Evolutionary conservation across 257 asterid genomes (phyloP).

Genomic region (Nicotiana undulata): DNA sequence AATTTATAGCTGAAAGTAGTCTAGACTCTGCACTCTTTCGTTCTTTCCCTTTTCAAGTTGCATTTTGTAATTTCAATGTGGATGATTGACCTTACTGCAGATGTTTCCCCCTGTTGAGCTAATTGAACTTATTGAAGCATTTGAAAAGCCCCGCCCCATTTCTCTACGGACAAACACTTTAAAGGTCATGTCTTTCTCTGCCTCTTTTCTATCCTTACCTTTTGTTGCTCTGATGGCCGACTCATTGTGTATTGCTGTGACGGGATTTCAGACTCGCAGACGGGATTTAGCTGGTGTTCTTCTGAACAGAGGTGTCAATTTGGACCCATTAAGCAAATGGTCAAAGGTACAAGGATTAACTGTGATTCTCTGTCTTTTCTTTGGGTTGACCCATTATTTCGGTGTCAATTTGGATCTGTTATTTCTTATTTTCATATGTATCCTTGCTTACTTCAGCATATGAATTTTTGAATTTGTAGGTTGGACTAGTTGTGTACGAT

Average conservation of each 20-base stretch:
- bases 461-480: constrained; percentile 30
- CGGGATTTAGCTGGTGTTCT: constrained; percentile 96
- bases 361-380: constrained; percentile 7
- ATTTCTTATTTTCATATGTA: background rate
- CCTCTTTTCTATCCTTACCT: background rate
- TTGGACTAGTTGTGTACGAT: constrained; percentile 89
- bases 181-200: constrained; percentile 40
- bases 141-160: constrained; percentile 91
- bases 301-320: constrained; percentile 90
- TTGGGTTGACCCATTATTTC: background rate
- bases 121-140: constrained; percentile 90
- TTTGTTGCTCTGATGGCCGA: background rate
- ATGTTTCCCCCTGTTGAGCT: constrained; percentile 85
- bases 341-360: constrained; percentile 52
- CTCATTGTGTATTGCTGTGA: background rate
- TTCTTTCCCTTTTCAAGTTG: background rate
- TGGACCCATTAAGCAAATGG: constrained; percentile 96
- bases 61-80: constrained; percentile 1
- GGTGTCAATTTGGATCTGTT: background rate
- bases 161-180: constrained; percentile 82
- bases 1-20: background rate
- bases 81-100: constrained; percentile 32
- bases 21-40: background rate
- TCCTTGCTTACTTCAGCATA: background rate
- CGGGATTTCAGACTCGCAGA: constrained; percentile 63